Evolutionary conservation across 2,329 filamentous ascomycete genomes (phyloP), one percentile per base, ranked within the genome.

Genomic region (Daldinia sp.): DNA sequence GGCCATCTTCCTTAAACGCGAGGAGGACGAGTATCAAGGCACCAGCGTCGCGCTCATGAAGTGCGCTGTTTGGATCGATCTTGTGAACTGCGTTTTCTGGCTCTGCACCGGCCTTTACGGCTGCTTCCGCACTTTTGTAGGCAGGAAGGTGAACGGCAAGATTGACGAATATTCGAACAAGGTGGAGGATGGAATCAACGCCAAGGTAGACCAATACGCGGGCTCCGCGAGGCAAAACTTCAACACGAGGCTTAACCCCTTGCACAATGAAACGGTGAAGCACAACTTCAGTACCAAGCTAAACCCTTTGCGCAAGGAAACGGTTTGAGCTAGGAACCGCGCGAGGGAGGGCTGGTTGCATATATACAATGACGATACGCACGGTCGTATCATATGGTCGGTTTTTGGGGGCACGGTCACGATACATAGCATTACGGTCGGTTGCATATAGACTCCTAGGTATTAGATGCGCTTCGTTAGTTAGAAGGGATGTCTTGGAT

Each of bases 11-110:
- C 85, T 93, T 61, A 75, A 81, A 30, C 82, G 82, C 57, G 82
- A 89, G 59, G 78, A 80, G 30, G 80, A 86, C 57, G 70, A 75
- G 37, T 82, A 81, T 74, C 77, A 82, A 73, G 80, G 79, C 27
- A 75, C 73, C 43, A 80, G 74, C 63, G 80, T 79, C 0, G 64
- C 72, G 3, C 52, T 73, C 5, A 93, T 93, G 90, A 89, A 90
- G 77, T 81, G 85, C 63, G 89, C 89, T 1, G 89, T 91, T 2
- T 93, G 89, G 88, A 77, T 93, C 23, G 89, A 92, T 73, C 73
- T 93, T 23, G 80, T 87, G 29, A 91, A 90, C 67, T 81, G 89
- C 74, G 58, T 89, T 19, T 76, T 93, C 41, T 93, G 90, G 90
- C 76, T 88, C 10, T 64, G 81, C 3, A 81, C 80, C 0, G 80